Conservation (phyloP, 495 filamentous ascomycete genomes). For the Friedmanniomyces endolithicus region DNA sequence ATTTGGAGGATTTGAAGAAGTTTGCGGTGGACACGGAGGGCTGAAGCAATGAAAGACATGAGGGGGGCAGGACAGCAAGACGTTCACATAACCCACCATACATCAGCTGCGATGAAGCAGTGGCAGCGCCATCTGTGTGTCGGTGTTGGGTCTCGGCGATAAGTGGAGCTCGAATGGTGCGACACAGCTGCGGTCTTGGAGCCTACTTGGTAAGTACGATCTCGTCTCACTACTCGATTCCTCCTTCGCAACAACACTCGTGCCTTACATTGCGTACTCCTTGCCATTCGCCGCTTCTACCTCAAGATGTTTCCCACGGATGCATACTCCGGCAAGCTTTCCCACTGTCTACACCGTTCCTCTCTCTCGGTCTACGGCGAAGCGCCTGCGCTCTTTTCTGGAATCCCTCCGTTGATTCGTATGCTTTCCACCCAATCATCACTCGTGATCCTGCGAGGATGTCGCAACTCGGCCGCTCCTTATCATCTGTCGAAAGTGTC, state of each 20-base stretch:
- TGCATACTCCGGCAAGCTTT: neutral
- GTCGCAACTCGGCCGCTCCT: neutral
- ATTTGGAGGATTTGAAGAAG: conserved; percentile 34
- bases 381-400: neutral
- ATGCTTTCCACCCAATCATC: neutral
- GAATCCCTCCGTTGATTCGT: neutral
- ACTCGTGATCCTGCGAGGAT: neutral
- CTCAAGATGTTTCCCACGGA: neutral
- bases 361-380: neutral
- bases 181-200: too few relatives aligned
- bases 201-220: too few relatives aligned
- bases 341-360: neutral
- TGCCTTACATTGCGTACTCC: too few relatives aligned
- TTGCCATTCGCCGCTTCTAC: too few relatives aligned
- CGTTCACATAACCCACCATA: neutral
- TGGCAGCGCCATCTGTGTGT: too few relatives aligned
- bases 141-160: too few relatives aligned
- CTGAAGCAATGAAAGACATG: neutral
- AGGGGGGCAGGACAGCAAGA: neutral
- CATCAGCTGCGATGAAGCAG: neutral
- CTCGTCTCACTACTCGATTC: too few relatives aligned
- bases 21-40: conserved; percentile 32
- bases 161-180: too few relatives aligned
- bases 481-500: conserved; percentile 6
- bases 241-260: too few relatives aligned